These are phyloP conservation scores for Rosa lucieae DNA, from an alignment of 306 rosid genomes.

Conservation along the genomic window DNA sequence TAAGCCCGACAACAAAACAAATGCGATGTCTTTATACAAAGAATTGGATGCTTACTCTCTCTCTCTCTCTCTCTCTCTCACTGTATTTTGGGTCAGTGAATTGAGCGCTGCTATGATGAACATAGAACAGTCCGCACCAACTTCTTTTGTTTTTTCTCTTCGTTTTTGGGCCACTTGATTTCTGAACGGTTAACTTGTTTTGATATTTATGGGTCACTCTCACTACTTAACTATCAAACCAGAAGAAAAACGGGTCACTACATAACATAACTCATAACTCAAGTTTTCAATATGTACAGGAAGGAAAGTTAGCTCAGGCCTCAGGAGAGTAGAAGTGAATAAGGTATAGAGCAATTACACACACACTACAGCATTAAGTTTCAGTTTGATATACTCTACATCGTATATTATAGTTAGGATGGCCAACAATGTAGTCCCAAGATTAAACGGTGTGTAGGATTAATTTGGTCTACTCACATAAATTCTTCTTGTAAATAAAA, in stretches of 20 bases:
- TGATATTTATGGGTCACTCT: not conserved
- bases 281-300: not conserved
- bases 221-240: not conserved
- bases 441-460: too few relatives aligned
- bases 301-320: not conserved
- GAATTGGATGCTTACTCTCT: conserved; percentile 45
- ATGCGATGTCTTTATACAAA: conserved; percentile 39
- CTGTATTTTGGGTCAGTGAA: not conserved
- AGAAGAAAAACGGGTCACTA: not conserved
- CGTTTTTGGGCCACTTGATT: not conserved
- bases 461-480: too few relatives aligned
- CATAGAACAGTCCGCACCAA: conserved; percentile 1
- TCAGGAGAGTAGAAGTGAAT: too few relatives aligned
- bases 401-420: too few relatives aligned
- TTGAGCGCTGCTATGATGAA: conserved; percentile 31
- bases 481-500: too few relatives aligned
- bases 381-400: too few relatives aligned
- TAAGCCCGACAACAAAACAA: conserved; percentile 29
- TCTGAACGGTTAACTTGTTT: not conserved
- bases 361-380: too few relatives aligned
- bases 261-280: not conserved
- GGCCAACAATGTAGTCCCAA: too few relatives aligned
- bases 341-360: not conserved
- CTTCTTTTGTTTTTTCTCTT: not conserved
- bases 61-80: not conserved